phyloP scores from a whole-genome alignment of 1,139 yeast species.

The Meyerozyma elateridarum region DNA sequence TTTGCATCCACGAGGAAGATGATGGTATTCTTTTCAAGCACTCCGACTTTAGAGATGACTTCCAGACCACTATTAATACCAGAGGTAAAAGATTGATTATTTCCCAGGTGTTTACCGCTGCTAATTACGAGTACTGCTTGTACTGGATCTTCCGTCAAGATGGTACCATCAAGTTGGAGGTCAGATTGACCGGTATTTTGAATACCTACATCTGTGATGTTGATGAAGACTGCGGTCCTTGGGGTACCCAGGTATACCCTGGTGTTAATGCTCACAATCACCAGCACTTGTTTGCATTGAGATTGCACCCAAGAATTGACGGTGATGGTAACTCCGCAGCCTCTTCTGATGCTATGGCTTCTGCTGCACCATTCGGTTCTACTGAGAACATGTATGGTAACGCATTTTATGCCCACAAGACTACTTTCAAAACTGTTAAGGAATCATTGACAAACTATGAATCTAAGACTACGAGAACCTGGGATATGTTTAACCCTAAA shows the following conservation, averaged over 20 bases:
- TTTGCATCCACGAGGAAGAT: conserved; percentile 83
- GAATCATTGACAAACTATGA: conserved; percentile 65
- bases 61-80: conserved; percentile 68
- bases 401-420: conserved; percentile 61
- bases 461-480: conserved; percentile 61
- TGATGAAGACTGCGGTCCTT: conserved; percentile 63
- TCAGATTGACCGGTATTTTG: conserved; percentile 76
- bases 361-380: conserved; percentile 59
- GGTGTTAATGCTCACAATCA: conserved; percentile 81
- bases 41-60: conserved; percentile 78
- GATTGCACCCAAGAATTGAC: conserved; percentile 76
- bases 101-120: conserved; percentile 80
- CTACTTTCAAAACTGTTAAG: conserved; percentile 59
- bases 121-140: conserved; percentile 79
- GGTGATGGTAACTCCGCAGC: conserved; percentile 77
- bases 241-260: conserved; percentile 81
- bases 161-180: conserved; percentile 74
- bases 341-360: conserved; percentile 57
- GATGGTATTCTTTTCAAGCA: conserved; percentile 76
- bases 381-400: conserved; percentile 70
- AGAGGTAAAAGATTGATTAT: conserved; percentile 71
- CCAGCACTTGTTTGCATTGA: conserved; percentile 76
- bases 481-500: conserved; percentile 76
- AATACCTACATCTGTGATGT: conserved; percentile 63
- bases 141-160: conserved; percentile 83